Evolutionary conservation across 164 flowering plant species (phyloP), one percentile per base, ranked within the genome.

Genomic region (grape (Vitis vinifera)): DNA sequence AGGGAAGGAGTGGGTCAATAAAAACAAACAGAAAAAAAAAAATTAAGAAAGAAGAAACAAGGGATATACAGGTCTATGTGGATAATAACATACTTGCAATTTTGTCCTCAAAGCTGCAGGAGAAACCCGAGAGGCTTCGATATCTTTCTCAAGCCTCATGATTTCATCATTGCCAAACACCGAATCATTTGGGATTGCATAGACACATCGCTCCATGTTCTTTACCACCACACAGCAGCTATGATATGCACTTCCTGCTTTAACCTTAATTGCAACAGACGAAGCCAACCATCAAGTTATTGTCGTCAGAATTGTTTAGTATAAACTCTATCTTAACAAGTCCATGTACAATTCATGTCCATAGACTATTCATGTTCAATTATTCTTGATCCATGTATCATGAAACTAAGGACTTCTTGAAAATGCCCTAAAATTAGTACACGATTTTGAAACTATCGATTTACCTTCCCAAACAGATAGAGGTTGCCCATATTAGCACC

Each of bases 381-480:
- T 53, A 7, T n/a, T 27, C n/a, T 15, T 37, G 0, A 37, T 37
- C 44, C 44, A 37, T 37, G 44, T 0, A 37, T 3, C 44, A 37
- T 37, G 44, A 37, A 37, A 37, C 44, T 37, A 37, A 37, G 44
- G 44, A 37, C 44, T 37, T 37, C 44, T 37, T 37, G 44, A 37
- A 23, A 37, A 37, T 37, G 44, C 44, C 44, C 44, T 37, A 37
- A 37, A 37, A 37, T 37, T 37, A 37, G 7, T 37, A 37, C 29
- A 14, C 17, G 3, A n/a, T 8, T 12, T 29, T 49, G 47, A 29
- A 49, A 58, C 23, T 51, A 12, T 23, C 48, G 49, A 67, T 66
- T 66, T 86, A 96, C 99, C 92, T 96, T 96, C 62, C 99, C 98
- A 80, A 96, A 96, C 10, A 96, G 91, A 86, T 91, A 93, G 8